These are phyloP conservation scores for Gossypium arboreum DNA, from an alignment of 345 rosid species.

Conservation along the genomic window DNA sequence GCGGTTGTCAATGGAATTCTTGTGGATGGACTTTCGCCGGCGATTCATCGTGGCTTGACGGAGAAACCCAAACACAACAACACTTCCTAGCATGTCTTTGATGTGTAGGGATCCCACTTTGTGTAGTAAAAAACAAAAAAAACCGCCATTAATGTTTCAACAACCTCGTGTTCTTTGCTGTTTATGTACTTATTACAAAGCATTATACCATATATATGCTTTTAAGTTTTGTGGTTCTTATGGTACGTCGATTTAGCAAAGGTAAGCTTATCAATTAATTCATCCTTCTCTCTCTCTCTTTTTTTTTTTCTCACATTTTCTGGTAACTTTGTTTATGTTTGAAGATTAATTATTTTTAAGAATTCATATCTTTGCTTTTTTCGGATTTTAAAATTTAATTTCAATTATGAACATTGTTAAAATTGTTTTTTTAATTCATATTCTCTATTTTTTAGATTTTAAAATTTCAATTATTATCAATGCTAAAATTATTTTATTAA, in stretches of 20 bases:
- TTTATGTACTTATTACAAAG: background rate
- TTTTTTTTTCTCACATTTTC: too few relatives aligned
- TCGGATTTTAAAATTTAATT: too few relatives aligned
- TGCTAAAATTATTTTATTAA: too few relatives aligned
- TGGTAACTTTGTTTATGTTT: background rate
- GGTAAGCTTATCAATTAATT: background rate
- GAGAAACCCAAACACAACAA: conserved; percentile 32
- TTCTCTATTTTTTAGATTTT: too few relatives aligned
- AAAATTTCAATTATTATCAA: too few relatives aligned
- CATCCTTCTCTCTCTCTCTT: background rate
- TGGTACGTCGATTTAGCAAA: background rate
- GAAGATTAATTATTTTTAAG: too few relatives aligned
- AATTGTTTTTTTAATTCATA: too few relatives aligned
- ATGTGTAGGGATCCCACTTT: background rate
- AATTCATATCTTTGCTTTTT: too few relatives aligned
- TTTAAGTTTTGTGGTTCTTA: background rate
- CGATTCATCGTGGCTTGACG: conserved; percentile 49
- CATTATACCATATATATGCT: background rate
- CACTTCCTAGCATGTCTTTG: conserved; percentile 52
- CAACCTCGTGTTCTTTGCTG: background rate
- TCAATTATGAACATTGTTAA: rapidly evolving
- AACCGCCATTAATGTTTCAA: background rate
- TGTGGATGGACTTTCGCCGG: conserved; percentile 33
- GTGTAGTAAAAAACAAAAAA: background rate
- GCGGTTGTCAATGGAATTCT: conserved; percentile 33